These are phyloP conservation scores for Penicillium coffeae DNA, from an alignment of 495 filamentous ascomycete species.

Conservation along the genomic window DNA sequence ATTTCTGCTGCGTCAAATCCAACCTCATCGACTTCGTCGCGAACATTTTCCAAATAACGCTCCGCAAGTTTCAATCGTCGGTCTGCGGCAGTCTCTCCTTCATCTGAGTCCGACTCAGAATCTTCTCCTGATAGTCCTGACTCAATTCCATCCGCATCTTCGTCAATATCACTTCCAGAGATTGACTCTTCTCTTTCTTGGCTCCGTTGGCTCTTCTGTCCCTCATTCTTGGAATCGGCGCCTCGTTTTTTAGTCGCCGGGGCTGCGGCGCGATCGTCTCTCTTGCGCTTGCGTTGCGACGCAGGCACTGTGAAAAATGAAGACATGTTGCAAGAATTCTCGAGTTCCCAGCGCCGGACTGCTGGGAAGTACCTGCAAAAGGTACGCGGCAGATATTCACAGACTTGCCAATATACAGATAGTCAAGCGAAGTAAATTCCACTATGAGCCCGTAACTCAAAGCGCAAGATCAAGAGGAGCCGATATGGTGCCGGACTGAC, in stretches of 20 bases:
- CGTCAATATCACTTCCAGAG: constrained; percentile 77
- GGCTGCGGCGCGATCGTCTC: constrained; percentile 45
- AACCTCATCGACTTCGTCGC: constrained; percentile 72
- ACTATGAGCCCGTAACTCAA: not conserved
- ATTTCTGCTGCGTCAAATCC: constrained; percentile 94
- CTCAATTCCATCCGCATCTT: constrained; percentile 48
- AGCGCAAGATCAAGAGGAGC: too few relatives aligned
- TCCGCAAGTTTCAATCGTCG: constrained; percentile 84
- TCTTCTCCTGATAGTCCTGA: constrained; percentile 42
- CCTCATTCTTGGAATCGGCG: constrained; percentile 34
- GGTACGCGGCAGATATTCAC: constrained; percentile 3
- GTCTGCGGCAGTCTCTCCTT: constrained; percentile 82
- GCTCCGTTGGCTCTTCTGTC: constrained; percentile 20
- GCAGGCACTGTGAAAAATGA: constrained; percentile 81
- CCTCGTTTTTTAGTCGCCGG: constrained; percentile 56
- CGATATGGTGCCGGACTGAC: not conserved
- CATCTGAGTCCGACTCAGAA: constrained; percentile 51
- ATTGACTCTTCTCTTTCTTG: constrained; percentile 61
- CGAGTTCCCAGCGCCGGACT: not conserved
- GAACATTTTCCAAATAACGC: constrained; percentile 86
- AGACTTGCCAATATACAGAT: constrained; percentile 5
- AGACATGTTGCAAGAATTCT: constrained; percentile 51
- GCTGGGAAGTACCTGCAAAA: constrained; percentile 1
- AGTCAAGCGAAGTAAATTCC: constrained; percentile 6
- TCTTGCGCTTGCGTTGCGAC: constrained; percentile 78